Evolutionary conservation across 140 eudicot genomes (phyloP).

Genomic region (Ambrosia hybrid): DNA sequence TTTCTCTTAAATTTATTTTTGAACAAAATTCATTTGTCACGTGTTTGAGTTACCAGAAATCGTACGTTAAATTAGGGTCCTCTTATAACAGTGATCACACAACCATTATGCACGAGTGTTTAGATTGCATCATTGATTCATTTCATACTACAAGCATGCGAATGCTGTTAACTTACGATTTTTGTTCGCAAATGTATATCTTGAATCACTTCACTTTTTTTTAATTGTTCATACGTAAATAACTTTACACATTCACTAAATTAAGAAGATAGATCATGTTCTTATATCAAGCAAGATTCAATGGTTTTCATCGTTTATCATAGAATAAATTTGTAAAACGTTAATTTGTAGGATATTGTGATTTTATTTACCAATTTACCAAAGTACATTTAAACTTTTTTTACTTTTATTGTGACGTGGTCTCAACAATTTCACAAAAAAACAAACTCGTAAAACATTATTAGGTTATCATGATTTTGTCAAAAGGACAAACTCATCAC

Average conservation of each 20-base stretch:
- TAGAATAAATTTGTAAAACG: background rate
- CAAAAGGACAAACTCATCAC: no score
- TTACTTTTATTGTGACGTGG: background rate
- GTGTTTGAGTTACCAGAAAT: background rate
- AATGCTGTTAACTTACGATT: background rate
- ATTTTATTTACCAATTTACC: background rate
- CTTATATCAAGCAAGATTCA: background rate
- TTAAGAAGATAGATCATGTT: background rate
- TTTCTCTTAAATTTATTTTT: background rate
- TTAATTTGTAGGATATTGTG: background rate
- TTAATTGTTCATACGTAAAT: background rate
- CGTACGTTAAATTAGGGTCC: background rate
- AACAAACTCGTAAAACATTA: background rate
- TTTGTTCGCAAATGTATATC: background rate
- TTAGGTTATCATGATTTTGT: background rate
- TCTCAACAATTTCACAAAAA: background rate
- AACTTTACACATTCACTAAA: background rate
- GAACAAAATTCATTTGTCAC: background rate
- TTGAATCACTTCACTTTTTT: background rate
- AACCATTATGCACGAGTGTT: background rate
- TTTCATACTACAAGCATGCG: background rate
- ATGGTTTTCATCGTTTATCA: slow-evolving; percentile 8
- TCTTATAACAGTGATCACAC: background rate
- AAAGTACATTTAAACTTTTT: no score
- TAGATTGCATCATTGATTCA: background rate